Base-by-base conservation (phyloP, 345 rosid species). In the Gossypium anomalum region DNA sequence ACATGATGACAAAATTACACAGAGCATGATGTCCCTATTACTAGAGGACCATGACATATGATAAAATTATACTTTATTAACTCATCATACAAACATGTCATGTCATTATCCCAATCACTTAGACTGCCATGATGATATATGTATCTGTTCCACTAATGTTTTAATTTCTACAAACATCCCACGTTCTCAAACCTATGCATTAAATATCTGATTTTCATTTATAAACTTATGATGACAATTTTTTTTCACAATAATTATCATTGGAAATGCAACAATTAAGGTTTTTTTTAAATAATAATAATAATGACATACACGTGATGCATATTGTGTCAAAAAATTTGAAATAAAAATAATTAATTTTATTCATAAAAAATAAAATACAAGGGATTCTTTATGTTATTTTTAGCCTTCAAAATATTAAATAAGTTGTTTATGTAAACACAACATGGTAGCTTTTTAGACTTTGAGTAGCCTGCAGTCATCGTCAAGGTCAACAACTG, bases 1-100 rank as follows among this genome's bases (percentile, higher is more conserved):
- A 29, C 34, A 29, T 29, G 34, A 27, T 27, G 29, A 27, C 3
- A 3, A 29, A 29, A 29, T 29, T 29, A 29, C 38, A 34, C 4
- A 34, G 38, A 58, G 23, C 34, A 58, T 12, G 63, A 12, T 60
- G 65, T 27, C 65, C 19, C 19, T 27, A 3, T 27, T 12, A 11
- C n/a, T 13, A 25, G 6, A 59, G 27, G 65, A 27, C 0, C 3
- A 27, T 27, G 43, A 27, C 65, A 27, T 25, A 60, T 60, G 43
- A 60, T 27, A 5, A 14, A 60, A 27, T 27, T 60, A 25, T 9
- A 60, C 65, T 27, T 60, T 27, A 14, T 23, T 23, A 23, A 58
- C 25, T 23, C 27, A 57, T 56, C 60, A 62, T 34, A 34, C 44
- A 63, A 61, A 63, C 70, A 44, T 44, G 53, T 44, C 70, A 66